Evolutionary conservation across 2,329 filamentous ascomycete genomes (phyloP), one percentile per base, ranked within the genome.

Genomic region (Aulographum hederae): DNA sequence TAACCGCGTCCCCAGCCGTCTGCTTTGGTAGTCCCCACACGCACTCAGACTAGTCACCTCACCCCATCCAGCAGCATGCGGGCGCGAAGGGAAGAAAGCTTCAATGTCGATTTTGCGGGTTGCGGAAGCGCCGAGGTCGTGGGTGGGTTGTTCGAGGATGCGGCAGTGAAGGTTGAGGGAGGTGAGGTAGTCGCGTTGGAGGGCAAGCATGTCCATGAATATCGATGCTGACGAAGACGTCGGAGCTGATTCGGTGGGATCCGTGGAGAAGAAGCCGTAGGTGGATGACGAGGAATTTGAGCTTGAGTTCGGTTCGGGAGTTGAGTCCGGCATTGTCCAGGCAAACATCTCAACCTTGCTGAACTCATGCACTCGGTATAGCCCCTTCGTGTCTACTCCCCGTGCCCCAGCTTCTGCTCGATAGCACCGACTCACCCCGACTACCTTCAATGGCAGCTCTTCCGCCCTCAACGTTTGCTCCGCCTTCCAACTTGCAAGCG

Each of bases 311-410:
- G 17, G 5, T 6, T 43, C 35, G 12, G 37, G 47, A 19, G 46
- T 48, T 2, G 44, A 35, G 32, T 70, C 63, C 2, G 79, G 71
- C 18, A 65, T 44, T 4, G 81, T 78, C 89, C 89, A 98, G 0
- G 78, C 84, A 50, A 98, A 95, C 63, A 98, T 74, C 54, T 98
- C 89, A 0, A 98, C 86, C 52, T 98, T 98, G 18, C 84, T 93
- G 56, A 98, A 98, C 55, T 98, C 89, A 55, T 98, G 89, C 3
- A 98, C 89, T 18, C 89, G 77, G 56, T 95, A 98, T 2, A 98
- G 60, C 4, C 89, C 89, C 56, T 93, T 94, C 2, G 85, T 93
- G 43, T 89, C 81, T 16, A 78, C 74, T 18, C 89, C 89, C 25
- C 86, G 67, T 1, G 84, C 80, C 19, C 89, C 89, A 0, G 89